These are phyloP conservation scores for Thelephora terrestris DNA, from an alignment of 1,284 basidiomycete species.

Conservation along the genomic window DNA sequence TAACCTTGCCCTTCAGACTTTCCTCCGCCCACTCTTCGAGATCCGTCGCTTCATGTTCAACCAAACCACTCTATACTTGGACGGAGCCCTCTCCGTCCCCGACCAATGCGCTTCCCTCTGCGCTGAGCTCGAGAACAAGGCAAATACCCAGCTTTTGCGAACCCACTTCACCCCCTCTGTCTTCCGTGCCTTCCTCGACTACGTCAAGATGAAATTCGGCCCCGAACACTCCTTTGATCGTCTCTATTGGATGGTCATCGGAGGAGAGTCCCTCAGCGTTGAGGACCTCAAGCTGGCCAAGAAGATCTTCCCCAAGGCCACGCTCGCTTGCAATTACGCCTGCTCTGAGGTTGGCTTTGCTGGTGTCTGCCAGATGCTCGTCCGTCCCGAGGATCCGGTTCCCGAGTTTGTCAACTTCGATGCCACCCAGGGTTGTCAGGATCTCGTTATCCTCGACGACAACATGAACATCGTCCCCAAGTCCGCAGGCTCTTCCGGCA, in stretches of 20 bases:
- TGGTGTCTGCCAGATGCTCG: conserved; percentile 21
- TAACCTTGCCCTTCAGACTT: conserved; percentile 11
- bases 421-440: conserved; percentile 18
- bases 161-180: conserved; percentile 20
- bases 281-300: conserved; percentile 17
- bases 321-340: conserved; percentile 22
- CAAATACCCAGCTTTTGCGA: conserved; percentile 17
- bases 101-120: conserved; percentile 18
- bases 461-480: conserved; percentile 13
- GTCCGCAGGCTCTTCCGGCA: conserved; percentile 14
- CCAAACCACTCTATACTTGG: conserved; percentile 19
- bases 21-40: conserved; percentile 21
- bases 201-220: conserved; percentile 9
- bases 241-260: conserved; percentile 22
- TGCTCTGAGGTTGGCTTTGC: conserved; percentile 23
- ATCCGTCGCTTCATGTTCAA: conserved; percentile 24
- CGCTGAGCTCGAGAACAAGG: conserved; percentile 17
- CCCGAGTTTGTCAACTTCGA: conserved; percentile 17
- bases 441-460: conserved; percentile 19
- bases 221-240: conserved; percentile 12
- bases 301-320: conserved; percentile 16
- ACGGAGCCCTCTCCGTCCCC: conserved; percentile 16
- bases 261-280: conserved; percentile 16
- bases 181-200: conserved; percentile 20
- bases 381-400: conserved; percentile 17